Base-by-base conservation (phyloP, 768 basidiomycete genomes). In the Psilocybe tampanensis region DNA sequence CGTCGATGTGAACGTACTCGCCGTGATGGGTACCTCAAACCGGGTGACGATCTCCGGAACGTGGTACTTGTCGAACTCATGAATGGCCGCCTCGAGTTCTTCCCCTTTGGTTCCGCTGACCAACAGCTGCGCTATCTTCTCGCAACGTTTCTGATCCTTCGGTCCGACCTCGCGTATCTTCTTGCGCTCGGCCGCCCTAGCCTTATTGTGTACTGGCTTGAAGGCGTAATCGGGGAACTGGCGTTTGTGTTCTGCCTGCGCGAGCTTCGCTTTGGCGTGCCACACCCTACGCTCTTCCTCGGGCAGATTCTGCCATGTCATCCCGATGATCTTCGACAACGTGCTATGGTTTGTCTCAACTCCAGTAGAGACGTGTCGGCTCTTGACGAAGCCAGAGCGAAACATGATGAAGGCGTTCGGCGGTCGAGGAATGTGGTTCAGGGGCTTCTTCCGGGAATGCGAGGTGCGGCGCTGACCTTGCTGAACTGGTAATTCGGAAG, bases 371-470 rank as follows among this genome's bases (percentile, higher is more conserved):
- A 92, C 88, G 62, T 88, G 88, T 63, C 88, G 85, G 60, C 77
- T 83, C 73, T 86, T 88, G 71, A 91, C 88, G 72, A 91, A 90
- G 8, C 86, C 84, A 1, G 88, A 89, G 60, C 90, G 88, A 77
- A 92, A 92, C 66, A 92, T 80, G 64, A 92, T 92, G 74, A 92
- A 92, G 39, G 90, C 90, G 66, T 92, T 92, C 1, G 90, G 88
- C 1, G 90, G 90, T 44, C 90, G 88, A 33, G 90, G 90, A 60
- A 92, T 88, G 65, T 91, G 86, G 60, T 86, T 80, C 18, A 81
- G 78, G 29, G 82, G 78, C 68, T 86, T 87, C 73, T 87, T 86
- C 76, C 80, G 86, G 56, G 78, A 71, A 61, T 86, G 84, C 0
- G 76, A 76, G 6, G 74, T 63, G 45, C 77, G 77, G 44, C 76